phyloP scores from a whole-genome alignment of 2,329 filamentous ascomycete genomes.

The Fusarium floridanum region DNA sequence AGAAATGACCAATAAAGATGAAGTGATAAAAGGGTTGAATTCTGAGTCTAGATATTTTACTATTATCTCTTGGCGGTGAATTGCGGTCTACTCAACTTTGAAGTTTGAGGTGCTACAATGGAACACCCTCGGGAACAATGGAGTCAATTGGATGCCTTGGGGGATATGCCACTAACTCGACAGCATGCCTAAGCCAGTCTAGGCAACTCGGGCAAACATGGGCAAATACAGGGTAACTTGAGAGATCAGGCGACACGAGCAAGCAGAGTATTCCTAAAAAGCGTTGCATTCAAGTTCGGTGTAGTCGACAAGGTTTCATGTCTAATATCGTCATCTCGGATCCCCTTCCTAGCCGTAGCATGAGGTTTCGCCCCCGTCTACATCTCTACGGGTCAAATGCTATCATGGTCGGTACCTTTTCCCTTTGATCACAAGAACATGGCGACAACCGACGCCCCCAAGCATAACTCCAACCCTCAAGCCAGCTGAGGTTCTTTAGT shows the following conservation, averaged over 20 bases:
- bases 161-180: not conserved
- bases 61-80: not conserved
- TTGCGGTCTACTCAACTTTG: not conserved
- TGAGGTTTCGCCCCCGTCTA: slow-evolving; percentile 16
- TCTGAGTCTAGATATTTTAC: not conserved
- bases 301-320: slow-evolving; percentile 35
- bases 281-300: slow-evolving; percentile 37
- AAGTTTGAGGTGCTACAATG: not conserved
- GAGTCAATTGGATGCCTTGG: not conserved
- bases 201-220: not conserved
- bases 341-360: slow-evolving; percentile 19
- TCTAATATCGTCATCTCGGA: slow-evolving; percentile 40
- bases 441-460: slow-evolving; percentile 26
- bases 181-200: not conserved
- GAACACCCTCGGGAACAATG: not conserved
- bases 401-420: slow-evolving; percentile 26
- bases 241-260: not conserved
- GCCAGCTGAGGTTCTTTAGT: slow-evolving; percentile 46
- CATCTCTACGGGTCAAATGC: slow-evolving; percentile 20
- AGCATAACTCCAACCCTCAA: slow-evolving; percentile 36
- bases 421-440: slow-evolving; percentile 24
- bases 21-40: not conserved
- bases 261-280: slow-evolving; percentile 24
- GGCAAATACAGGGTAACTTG: not conserved
- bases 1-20: not conserved